Percentiles rank a stretch among this genome's conserved stretches.
phyloP scores from a whole-genome alignment of 768 basidiomycete species.

The Coprinellus micaceus region DNA sequence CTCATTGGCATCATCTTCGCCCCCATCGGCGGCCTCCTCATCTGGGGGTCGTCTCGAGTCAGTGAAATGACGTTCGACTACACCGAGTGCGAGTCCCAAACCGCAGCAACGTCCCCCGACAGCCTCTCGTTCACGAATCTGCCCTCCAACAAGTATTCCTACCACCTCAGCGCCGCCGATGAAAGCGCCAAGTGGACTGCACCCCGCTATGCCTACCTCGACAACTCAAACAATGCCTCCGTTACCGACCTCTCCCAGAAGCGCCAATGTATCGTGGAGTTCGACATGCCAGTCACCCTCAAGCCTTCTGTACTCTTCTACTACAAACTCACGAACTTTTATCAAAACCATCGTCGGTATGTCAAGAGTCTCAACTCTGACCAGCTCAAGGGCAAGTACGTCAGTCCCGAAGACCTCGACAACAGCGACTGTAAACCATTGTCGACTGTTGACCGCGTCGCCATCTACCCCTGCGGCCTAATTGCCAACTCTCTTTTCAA shows the following conservation, averaged over 20 bases:
- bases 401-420: conserved; percentile 46
- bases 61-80: conserved; percentile 95
- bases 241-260: conserved; percentile 40
- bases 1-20: conserved; percentile 93
- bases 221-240: conserved; percentile 45
- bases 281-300: conserved; percentile 78
- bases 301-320: conserved; percentile 79
- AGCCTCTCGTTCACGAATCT: conserved; percentile 45
- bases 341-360: conserved; percentile 97
- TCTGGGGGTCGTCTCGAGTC: conserved; percentile 83
- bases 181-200: conserved; percentile 49
- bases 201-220: conserved; percentile 76
- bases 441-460: conserved; percentile 47
- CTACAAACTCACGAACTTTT: conserved; percentile 96
- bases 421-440: conserved; percentile 87
- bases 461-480: conserved; percentile 92
- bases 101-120: conserved; percentile 37
- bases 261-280: conserved; percentile 73
- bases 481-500: conserved; percentile 98
- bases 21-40: conserved; percentile 90
- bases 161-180: conserved; percentile 55
- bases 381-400: conserved; percentile 76
- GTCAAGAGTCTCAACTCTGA: conserved; percentile 85
- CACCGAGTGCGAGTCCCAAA: conserved; percentile 77
- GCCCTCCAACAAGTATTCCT: conserved; percentile 63